A percentile compares a stretch with the other conserved stretches of the same genome.
Conservation (phyloP, 768 basidiomycete species). For the Boletus sp. region DNA sequence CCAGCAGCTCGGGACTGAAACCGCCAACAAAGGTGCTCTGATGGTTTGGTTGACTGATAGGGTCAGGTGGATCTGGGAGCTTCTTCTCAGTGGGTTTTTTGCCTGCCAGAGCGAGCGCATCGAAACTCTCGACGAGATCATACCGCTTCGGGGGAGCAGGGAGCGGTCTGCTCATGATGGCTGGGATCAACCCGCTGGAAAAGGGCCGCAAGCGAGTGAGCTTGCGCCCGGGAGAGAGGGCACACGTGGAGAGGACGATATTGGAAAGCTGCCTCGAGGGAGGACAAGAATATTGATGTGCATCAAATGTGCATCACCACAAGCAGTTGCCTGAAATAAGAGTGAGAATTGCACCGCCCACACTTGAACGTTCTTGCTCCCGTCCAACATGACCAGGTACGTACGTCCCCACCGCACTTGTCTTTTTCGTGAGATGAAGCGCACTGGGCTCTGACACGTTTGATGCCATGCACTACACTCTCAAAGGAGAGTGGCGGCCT, state of each 20-base stretch:
- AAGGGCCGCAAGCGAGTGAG: constrained; percentile 10
- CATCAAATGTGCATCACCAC: constrained; percentile 19
- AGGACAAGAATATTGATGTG: background rate
- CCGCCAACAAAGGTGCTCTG: constrained; percentile 45
- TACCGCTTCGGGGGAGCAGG: constrained; percentile 12
- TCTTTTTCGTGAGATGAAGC: constrained; percentile 40
- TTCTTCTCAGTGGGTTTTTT: constrained; percentile 13
- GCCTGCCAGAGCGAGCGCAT: constrained; percentile 31
- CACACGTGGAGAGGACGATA: constrained; percentile 8
- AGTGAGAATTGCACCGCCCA: background rate
- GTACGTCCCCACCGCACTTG: background rate
- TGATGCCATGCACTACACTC: constrained; percentile 56
- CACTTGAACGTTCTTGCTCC: background rate
- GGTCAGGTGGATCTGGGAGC: constrained; percentile 8
- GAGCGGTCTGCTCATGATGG: constrained; percentile 22
- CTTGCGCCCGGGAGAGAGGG: constrained; percentile 5
- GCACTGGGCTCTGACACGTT: constrained; percentile 59
- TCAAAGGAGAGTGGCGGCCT: constrained; percentile 48
- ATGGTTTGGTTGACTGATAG: background rate
- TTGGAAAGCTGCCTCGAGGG: constrained; percentile 20
- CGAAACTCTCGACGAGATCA: constrained; percentile 34
- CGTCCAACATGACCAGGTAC: background rate
- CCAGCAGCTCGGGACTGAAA: constrained; percentile 32
- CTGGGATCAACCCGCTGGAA: background rate
- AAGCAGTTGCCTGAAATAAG: background rate